These are phyloP conservation scores for Sporisorium scitamineum DNA, from an alignment of 1,284 basidiomycete species.

Conservation along the genomic window DNA sequence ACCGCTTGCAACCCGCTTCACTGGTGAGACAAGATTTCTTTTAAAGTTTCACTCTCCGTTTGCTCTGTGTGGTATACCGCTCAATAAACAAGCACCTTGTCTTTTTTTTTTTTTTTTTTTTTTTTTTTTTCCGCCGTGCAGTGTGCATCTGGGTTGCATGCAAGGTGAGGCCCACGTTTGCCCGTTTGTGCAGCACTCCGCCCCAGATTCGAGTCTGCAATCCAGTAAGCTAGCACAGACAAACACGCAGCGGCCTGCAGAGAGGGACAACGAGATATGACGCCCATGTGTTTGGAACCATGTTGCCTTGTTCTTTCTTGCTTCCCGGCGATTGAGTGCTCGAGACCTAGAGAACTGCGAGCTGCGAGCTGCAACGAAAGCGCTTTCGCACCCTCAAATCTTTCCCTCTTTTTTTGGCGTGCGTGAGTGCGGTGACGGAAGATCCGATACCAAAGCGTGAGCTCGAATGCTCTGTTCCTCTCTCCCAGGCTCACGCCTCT, in stretches of 20 bases:
- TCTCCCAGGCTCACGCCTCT: not conserved
- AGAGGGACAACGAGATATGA: too few relatives aligned
- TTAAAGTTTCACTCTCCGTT: not conserved
- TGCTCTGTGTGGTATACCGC: too few relatives aligned
- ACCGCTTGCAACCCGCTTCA: not conserved
- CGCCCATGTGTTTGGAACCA: not conserved
- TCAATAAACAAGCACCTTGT: too few relatives aligned
- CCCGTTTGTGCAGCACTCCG: not conserved
- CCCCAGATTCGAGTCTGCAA: too few relatives aligned
- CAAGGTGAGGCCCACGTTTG: too few relatives aligned
- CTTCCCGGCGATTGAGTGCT: not conserved
- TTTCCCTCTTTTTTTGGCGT: not conserved
- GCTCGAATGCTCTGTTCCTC: not conserved
- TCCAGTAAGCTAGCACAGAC: too few relatives aligned
- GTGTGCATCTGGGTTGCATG: too few relatives aligned
- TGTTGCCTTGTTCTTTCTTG: not conserved
- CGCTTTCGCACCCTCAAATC: not conserved
- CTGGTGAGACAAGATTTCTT: not conserved
- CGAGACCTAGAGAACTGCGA: not conserved
- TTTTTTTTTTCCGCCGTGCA: too few relatives aligned
- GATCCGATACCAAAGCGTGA: not conserved
- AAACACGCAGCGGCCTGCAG: too few relatives aligned
- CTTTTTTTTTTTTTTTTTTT: too few relatives aligned
- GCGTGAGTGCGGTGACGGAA: constrained; percentile 7
- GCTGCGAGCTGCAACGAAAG: not conserved